These are phyloP conservation scores for Saccharomycopsis phalli DNA, from an alignment of 1,139 yeast genomes.

Conservation along the genomic window DNA sequence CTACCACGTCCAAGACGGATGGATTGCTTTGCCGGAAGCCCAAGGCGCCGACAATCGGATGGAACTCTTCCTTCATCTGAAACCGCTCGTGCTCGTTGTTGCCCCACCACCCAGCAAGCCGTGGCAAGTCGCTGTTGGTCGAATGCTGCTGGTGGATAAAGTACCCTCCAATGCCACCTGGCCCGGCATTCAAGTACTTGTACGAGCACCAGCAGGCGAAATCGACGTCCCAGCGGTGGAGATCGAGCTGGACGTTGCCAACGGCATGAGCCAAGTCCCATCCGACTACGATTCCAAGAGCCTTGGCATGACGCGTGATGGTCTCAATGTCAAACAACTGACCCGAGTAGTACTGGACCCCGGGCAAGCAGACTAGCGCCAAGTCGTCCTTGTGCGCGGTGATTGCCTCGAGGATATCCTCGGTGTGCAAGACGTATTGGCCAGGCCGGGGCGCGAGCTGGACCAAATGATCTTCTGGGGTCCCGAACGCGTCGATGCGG, in stretches of 20 bases:
- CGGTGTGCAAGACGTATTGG: constrained; percentile 49
- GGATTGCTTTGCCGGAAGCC: constrained; percentile 94
- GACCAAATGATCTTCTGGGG: constrained; percentile 48
- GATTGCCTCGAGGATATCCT: constrained; percentile 50
- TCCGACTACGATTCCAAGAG: constrained; percentile 53
- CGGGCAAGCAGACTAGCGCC: constrained; percentile 74
- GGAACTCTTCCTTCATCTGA: constrained; percentile 69
- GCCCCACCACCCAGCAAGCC: constrained; percentile 98
- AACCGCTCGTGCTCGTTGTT: constrained; percentile 63
- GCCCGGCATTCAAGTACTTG: constrained; percentile 86
- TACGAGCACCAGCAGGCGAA: constrained; percentile 94
- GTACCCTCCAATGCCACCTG: constrained; percentile 84
- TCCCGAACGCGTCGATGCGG: background rate
- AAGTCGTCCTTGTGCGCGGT: constrained; percentile 52
- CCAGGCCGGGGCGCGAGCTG: constrained; percentile 52
- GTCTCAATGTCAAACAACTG: constrained; percentile 66
- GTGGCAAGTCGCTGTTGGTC: constrained; percentile 38
- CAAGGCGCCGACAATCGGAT: constrained; percentile 73
- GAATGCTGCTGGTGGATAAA: constrained; percentile 55
- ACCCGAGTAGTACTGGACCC: constrained; percentile 89
- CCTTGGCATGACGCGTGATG: constrained; percentile 56
- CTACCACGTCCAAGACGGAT: constrained; percentile 71
- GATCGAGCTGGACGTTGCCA: constrained; percentile 67
- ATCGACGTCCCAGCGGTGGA: constrained; percentile 87
- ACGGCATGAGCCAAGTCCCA: constrained; percentile 97